Base-by-base conservation (phyloP, 2,329 filamentous ascomycete genomes). In the Paraphoma chrysanthemicola region DNA sequence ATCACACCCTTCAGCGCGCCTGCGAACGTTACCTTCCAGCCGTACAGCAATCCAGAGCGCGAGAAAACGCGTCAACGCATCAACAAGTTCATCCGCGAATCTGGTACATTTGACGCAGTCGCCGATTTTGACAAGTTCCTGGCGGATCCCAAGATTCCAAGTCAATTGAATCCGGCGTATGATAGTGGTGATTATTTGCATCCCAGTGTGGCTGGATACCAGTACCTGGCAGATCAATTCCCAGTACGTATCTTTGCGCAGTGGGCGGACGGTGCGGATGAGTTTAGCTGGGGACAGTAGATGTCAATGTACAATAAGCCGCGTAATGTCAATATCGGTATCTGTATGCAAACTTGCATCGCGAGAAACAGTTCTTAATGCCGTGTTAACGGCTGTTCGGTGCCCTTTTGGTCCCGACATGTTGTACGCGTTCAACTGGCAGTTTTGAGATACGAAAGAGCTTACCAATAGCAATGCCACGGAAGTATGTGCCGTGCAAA, bases 141-240 rank as follows among this genome's bases (percentile, higher is more conserved):
- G 36, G 80, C 82, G 10, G 81, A 89, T 69, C 78, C 81, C 12
- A 73, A 73, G 4, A 78, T 81, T 29, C 74, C 76, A 17, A 81
- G 79, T n/a, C 78, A 64, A 50, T 66, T 90, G 68, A 79, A 78
- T 18, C 68, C 71, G 11, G 67, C 79, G 56, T 88, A 81, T 62
- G 82, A 90, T 62, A 82, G 82, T 0, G 88, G 88, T 0, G 88
- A 90, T 72, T 87, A 87, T 69, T 69, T 90, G 67, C 88, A 90
- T 77, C 85, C 86, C 0, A 88, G 83, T 69, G 81, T 81, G 0
- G 77, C 69, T 2, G 88, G 86, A 0, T 90, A 88, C 70, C 81
- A 86, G 69, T 79, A 80, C 1, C 76, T 90, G 66, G 87, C 87
- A 1, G 79, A 86, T 54, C 71, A 73, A 49, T 88, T 90, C 59